Evolutionary conservation across 306 rosid species (phyloP), one percentile per base, ranked within the genome.

Genomic region (Psophocarpus tetragonolobus): DNA sequence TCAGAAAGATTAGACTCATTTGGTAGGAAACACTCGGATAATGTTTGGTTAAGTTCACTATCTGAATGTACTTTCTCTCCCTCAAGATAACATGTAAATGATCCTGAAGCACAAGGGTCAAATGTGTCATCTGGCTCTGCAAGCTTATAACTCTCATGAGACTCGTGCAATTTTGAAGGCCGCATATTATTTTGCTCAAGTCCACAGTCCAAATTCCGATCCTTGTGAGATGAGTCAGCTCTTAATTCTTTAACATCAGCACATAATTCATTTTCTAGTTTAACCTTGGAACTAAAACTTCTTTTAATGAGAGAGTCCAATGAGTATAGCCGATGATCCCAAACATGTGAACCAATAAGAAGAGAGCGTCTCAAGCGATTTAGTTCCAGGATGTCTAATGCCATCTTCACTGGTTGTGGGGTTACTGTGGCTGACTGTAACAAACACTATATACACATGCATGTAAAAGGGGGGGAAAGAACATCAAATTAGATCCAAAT

Each of bases 331-430:
- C 84, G 90, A 71, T 82, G 96, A 90, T 96, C 99, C 99, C 99
- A 96, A 68, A 90, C 87, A 83, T 85, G 89, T 32, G 96, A 90
- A 72, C 86, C 84, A 82, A 96, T 89, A 77, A 93, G 87, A 85
- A 96, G 96, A 71, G 97, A 84, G 4, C 88, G 94, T 67, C 91
- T 90, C 82, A 93, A 48, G 71, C 87, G 91, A 88, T 96, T 96
- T 74, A 96, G 79, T 77, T 90, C 94, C 71, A 96, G 85, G 82
- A 88, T 79, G 75, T 93, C 99, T 48, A 80, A 70, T 68, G 81
- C 57, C 64, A 57, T 83, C 80, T 88, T 75, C 57, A 84, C 87
- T 17, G 81, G 82, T 36, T 79, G 84, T 2, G 91, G 74, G 45
- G 26, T 73, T 78, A 67, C 91, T 78, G 74, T 35, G 53, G 85